These are phyloP conservation scores for Fusarium piperis DNA, from an alignment of 2,329 filamentous ascomycete species.

Conservation along the genomic window DNA sequence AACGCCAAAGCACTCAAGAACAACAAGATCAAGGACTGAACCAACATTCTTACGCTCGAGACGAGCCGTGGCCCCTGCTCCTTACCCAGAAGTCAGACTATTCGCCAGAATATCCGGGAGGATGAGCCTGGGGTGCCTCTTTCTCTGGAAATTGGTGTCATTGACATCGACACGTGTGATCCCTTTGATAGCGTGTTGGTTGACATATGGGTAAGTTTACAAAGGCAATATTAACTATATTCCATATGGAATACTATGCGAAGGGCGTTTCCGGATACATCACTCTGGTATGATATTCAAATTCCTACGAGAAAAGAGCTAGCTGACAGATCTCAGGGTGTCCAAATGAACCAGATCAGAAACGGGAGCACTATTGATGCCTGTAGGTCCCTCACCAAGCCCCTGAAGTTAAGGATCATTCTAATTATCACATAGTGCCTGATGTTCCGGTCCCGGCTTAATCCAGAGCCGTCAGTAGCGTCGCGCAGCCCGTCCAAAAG, in stretches of 20 bases:
- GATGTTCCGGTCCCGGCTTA: background rate
- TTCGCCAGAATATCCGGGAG: slow-evolving; percentile 17
- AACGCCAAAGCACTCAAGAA: slow-evolving; percentile 8
- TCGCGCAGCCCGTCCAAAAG: background rate
- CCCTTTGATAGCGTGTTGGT: background rate
- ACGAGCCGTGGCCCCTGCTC: slow-evolving; percentile 13
- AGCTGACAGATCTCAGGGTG: background rate
- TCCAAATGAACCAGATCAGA: background rate
- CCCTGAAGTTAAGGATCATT: background rate
- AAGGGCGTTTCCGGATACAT: background rate
- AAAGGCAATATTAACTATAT: background rate
- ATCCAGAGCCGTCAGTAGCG: background rate
- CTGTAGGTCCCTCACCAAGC: background rate
- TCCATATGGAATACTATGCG: background rate
- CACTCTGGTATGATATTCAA: background rate
- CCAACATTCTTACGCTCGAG: slow-evolving; percentile 12
- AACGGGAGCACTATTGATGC: background rate
- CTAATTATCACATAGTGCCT: background rate
- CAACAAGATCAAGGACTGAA: slow-evolving; percentile 9
- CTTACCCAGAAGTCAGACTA: slow-evolving; percentile 7
- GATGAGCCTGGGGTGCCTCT: slow-evolving; percentile 11
- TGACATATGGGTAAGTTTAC: background rate
- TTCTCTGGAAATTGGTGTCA: background rate
- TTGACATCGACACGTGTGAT: background rate
- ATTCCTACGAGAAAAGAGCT: no score